A percentile compares a stretch with the other conserved stretches of the same genome.
Conservation (phyloP, 257 asterid species). For the Phtheirospermum japonicum region DNA sequence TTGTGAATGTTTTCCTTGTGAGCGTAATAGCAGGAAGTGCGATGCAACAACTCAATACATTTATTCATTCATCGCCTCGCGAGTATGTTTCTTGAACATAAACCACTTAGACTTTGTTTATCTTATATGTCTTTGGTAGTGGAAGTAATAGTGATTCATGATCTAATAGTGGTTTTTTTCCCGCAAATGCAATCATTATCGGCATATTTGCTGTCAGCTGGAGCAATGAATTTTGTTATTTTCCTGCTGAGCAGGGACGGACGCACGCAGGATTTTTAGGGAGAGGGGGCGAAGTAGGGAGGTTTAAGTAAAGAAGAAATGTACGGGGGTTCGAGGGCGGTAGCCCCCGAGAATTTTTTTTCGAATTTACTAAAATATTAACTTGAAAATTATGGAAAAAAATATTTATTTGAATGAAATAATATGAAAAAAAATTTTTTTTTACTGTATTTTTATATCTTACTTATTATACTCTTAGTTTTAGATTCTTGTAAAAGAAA, state of each 20-base stretch:
- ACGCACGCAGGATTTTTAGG: too few relatives aligned
- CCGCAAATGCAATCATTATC: neutral
- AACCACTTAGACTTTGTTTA: neutral
- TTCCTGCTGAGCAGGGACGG: neutral
- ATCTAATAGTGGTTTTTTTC: conserved; percentile 1
- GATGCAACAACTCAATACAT: conserved; percentile 61
- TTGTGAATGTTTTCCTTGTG: conserved; percentile 82
- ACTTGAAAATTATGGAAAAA: too few relatives aligned
- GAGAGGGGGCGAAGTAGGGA: too few relatives aligned
- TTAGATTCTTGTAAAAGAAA: too few relatives aligned
- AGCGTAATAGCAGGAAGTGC: conserved; percentile 89
- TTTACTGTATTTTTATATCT: too few relatives aligned
- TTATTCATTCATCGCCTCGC: conserved; percentile 52
- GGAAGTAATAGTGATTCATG: conserved; percentile 6
- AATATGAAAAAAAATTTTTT: too few relatives aligned
- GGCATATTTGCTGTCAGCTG: conserved; percentile 8
- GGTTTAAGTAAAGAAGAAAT: too few relatives aligned
- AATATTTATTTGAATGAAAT: too few relatives aligned
- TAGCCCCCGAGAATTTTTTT: too few relatives aligned
- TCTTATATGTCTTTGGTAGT: conserved; percentile 11
- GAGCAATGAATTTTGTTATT: neutral
- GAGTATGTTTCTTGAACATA: conserved; percentile 47
- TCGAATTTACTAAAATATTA: too few relatives aligned
- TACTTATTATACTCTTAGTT: too few relatives aligned
- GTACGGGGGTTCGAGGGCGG: too few relatives aligned